phyloP scores from a whole-genome alignment of 2,329 filamentous ascomycete species.

The Pseudogymnoascus sp. region DNA sequence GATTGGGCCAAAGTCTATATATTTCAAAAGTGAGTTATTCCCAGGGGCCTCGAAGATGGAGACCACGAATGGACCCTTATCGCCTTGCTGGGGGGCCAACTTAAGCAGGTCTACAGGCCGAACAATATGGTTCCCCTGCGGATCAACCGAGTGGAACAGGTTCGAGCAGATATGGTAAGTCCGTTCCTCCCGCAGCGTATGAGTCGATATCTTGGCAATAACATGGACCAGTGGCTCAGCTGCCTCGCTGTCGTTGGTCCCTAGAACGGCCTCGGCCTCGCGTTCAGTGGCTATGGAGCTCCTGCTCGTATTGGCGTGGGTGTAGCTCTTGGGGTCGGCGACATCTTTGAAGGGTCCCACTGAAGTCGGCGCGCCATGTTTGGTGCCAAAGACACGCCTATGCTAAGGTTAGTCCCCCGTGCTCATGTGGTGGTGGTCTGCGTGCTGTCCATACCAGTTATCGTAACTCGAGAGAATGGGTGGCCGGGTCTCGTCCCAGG shows the following conservation, averaged over 20 bases:
- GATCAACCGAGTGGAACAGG: conserved; percentile 62
- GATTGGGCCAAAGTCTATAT: conserved; percentile 71
- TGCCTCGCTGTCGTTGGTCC: conserved; percentile 13
- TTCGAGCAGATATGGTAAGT: conserved; percentile 76
- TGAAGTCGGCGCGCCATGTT: conserved; percentile 26
- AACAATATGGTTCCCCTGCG: conserved; percentile 65
- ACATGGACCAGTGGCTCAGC: conserved; percentile 36
- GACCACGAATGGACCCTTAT: conserved; percentile 64
- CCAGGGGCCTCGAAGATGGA: conserved; percentile 76
- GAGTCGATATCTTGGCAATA: conserved; percentile 73
- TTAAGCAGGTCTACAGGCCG: conserved; percentile 72
- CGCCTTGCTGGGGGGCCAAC: conserved; percentile 57
- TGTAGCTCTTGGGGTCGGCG: conserved; percentile 8
- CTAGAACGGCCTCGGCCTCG: neutral
- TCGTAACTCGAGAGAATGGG: conserved; percentile 68
- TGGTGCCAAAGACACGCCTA: conserved; percentile 60
- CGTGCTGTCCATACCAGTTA: conserved; percentile 57
- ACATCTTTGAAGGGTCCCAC: conserved; percentile 28
- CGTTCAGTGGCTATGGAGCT: neutral
- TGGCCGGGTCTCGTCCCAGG: conserved; percentile 58
- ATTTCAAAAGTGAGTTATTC: conserved; percentile 58
- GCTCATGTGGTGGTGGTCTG: neutral
- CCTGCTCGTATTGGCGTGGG: neutral
- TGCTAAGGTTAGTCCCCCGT: neutral
- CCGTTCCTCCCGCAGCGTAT: conserved; percentile 75